Conservation (phyloP, 495 filamentous ascomycete genomes). For the Parachaetomium inaequale region DNA sequence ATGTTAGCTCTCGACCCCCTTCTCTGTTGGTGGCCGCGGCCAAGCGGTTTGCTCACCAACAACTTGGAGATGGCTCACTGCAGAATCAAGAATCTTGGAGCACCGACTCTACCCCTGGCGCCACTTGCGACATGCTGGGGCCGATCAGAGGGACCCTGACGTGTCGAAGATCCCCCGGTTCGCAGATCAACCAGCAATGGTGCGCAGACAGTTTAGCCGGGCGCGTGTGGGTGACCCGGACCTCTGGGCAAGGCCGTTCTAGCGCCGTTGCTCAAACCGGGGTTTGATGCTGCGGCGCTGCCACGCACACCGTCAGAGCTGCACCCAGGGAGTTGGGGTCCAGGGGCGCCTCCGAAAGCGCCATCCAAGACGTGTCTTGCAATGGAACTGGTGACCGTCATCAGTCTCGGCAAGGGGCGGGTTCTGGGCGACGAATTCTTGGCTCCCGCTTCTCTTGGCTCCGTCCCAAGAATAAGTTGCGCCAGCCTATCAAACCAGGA, state of each 20-base stretch:
- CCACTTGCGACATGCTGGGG: constrained; percentile 11
- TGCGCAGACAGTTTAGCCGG: constrained; percentile 20
- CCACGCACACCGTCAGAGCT: constrained; percentile 1
- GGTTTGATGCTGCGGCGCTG: constrained; percentile 13
- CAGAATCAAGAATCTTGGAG: background rate
- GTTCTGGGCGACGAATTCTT: background rate
- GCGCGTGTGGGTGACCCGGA: constrained; percentile 9
- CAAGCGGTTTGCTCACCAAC: background rate
- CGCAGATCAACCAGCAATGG: constrained; percentile 8
- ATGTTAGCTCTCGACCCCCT: no score
- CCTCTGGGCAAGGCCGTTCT: constrained; percentile 1
- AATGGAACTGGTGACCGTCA: background rate
- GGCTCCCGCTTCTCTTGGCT: constrained; percentile 2
- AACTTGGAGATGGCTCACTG: background rate
- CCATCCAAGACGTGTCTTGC: background rate
- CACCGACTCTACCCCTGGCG: background rate
- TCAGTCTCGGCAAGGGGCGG: background rate
- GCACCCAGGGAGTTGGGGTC: background rate
- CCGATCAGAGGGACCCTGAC: background rate
- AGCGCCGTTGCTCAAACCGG: background rate
- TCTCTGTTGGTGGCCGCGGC: no score
- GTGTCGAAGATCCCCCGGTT: no score
- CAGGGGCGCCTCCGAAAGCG: background rate
- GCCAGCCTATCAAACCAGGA: constrained; percentile 21
- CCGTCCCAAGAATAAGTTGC: constrained; percentile 14